Evolutionary conservation across 441 rosid genomes (phyloP), one percentile per base, ranked within the genome.

Genomic region (Hura crepitans): DNA sequence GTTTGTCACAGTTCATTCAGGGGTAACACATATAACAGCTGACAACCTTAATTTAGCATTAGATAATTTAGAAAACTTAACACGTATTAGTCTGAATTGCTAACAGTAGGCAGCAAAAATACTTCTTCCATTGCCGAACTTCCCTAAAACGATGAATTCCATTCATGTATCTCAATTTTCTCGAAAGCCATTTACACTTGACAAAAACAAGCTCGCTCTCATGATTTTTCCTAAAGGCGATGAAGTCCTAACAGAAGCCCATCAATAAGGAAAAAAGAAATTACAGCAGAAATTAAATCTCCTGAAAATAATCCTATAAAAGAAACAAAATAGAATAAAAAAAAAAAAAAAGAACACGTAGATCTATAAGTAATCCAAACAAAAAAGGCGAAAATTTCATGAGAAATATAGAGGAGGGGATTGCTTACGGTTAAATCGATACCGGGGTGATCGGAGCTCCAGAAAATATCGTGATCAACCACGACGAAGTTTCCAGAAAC

Each of bases 401-500:
- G 35, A 39, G 10, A 15, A 15, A 37, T 5, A 37, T 2, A 51
- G 22, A 7, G 22, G 23, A 12, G 49, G 22, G 14, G 67, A 22
- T 30, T 28, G 66, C 81, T 86, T 58, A 94, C 98, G 20, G 76
- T 84, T 71, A 94, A 85, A 84, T 94, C 98, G 74, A 92, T 84
- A 74, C 97, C 98, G 35, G 97, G 97, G 80, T 94, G 97, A 78
- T 94, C 98, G 30, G 97, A 80, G 78, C 88, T 77, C 98, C 97
- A 94, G 90, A 92, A 94, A 75, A 94, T 92, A 70, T 92, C 97
- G 74, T 92, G 97, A 72, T 94, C 99, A 55, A 92, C 97, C 70
- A 92, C 99, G 10, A 94, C 97, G 86, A 90, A 94, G 81, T 90
- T 94, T 2, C 99, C 99, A 4, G 99, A 84, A 54, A 95, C 78